A percentile compares a stretch with the other conserved stretches of the same genome.
phyloP scores from a whole-genome alignment of 1,139 yeast species.

The Blastobotrys ciferrii region DNA sequence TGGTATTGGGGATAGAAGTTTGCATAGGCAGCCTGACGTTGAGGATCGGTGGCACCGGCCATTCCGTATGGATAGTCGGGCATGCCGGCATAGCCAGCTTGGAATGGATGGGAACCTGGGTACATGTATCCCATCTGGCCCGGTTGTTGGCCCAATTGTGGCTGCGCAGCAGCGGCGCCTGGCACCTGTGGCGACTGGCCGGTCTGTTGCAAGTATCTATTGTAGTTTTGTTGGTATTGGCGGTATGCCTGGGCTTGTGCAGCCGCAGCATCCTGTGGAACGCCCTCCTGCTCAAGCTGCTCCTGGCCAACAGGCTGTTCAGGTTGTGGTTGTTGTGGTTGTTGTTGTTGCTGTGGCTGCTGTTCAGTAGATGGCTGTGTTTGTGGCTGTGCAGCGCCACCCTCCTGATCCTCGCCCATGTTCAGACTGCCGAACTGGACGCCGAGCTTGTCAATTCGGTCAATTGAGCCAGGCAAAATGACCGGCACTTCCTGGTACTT shows the following conservation, averaged over 20 bases:
- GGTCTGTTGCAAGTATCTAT: constrained; percentile 16
- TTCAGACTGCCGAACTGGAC: constrained; percentile 69
- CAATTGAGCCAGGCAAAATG: constrained; percentile 56
- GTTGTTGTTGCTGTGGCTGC: constrained; percentile 21
- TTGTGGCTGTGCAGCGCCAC: constrained; percentile 24
- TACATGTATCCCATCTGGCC: constrained; percentile 28
- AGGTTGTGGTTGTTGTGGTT: constrained; percentile 21
- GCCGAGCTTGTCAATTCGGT: constrained; percentile 57
- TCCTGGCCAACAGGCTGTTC: constrained; percentile 20
- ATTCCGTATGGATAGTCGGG: constrained; percentile 22
- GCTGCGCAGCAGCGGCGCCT: constrained; percentile 12
- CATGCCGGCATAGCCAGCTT: constrained; percentile 18
- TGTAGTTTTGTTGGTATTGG: constrained; percentile 18
- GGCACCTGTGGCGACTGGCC: constrained; percentile 15
- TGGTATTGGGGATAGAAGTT: constrained; percentile 23
- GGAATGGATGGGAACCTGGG: constrained; percentile 28
- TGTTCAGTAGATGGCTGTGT: constrained; percentile 20
- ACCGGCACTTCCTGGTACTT: constrained; percentile 52
- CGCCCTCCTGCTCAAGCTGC: constrained; percentile 1
- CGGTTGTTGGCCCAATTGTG: constrained; percentile 25
- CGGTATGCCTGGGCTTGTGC: constrained; percentile 21
- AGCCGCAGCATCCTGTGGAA: constrained; percentile 13
- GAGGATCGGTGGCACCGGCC: constrained; percentile 16
- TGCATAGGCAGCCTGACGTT: constrained; percentile 20
- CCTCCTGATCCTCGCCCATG: constrained; percentile 36